Conservation (phyloP, 2,329 filamentous ascomycete genomes). For the Cladophialophora immunda region DNA sequence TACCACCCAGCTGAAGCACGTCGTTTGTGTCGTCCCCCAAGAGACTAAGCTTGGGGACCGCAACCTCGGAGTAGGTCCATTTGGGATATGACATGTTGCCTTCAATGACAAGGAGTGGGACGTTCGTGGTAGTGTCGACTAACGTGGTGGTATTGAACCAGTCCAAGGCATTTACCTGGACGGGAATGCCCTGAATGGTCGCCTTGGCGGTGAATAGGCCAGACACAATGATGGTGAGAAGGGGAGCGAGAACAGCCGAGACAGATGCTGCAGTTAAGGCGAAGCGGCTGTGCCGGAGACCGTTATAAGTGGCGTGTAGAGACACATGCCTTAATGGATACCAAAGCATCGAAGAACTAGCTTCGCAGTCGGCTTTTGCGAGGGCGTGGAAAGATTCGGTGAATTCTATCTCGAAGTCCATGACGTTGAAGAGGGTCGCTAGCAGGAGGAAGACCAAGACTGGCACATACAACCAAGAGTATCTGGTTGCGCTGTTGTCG, state of each 20-base stretch:
- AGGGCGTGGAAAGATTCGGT: constrained; percentile 34
- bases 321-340: constrained; percentile 31
- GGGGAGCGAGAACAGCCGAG: constrained; percentile 38
- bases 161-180: constrained; percentile 40
- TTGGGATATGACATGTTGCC: constrained; percentile 37
- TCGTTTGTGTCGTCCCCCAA: neutral
- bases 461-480: constrained; percentile 42
- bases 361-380: constrained; percentile 27
- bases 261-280: constrained; percentile 36
- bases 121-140: constrained; percentile 3
- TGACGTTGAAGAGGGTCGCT: constrained; percentile 36
- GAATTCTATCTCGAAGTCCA: constrained; percentile 36
- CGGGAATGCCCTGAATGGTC: constrained; percentile 26
- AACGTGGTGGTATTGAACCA: constrained; percentile 34
- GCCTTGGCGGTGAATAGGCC: constrained; percentile 41
- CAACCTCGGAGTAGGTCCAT: constrained; percentile 35
- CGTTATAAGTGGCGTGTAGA: constrained; percentile 29
- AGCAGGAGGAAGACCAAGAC: constrained; percentile 35
- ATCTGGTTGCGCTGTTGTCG: constrained; percentile 26
- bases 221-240: constrained; percentile 41
- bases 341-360: constrained; percentile 33
- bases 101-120: constrained; percentile 32
- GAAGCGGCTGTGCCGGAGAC: constrained; percentile 31
- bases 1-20: constrained; percentile 5
- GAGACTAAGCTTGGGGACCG: constrained; percentile 22